phyloP scores from a whole-genome alignment of 1,139 yeast species.

The Kodamaea ohmeri region DNA sequence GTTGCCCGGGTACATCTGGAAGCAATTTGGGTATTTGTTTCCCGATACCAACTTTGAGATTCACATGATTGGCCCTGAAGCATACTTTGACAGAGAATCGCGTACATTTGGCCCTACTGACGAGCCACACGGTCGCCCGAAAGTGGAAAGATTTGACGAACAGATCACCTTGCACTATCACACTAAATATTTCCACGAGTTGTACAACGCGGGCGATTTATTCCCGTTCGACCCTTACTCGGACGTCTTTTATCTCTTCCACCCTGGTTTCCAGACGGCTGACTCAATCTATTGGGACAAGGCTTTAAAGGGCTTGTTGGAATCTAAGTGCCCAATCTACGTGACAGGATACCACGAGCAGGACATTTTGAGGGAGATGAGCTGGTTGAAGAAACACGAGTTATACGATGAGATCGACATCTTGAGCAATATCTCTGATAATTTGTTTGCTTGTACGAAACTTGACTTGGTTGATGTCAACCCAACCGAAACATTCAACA shows the following conservation, averaged over 20 bases:
- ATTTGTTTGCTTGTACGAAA: slow-evolving; percentile 80
- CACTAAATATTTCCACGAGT: slow-evolving; percentile 85
- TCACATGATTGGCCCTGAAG: slow-evolving; percentile 93
- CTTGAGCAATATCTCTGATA: slow-evolving; percentile 69
- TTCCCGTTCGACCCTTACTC: slow-evolving; percentile 97
- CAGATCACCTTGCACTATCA: slow-evolving; percentile 76
- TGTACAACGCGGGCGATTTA: slow-evolving; percentile 88
- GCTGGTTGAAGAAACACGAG: slow-evolving; percentile 66
- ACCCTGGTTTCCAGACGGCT: slow-evolving; percentile 88
- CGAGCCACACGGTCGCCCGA: slow-evolving; percentile 53
- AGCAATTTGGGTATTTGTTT: slow-evolving; percentile 82
- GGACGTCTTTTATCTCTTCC: slow-evolving; percentile 90
- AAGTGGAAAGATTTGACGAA: slow-evolving; percentile 71
- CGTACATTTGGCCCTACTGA: slow-evolving; percentile 37
- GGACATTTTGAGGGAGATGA: slow-evolving; percentile 68
- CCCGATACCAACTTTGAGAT: slow-evolving; percentile 82
- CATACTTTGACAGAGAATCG: slow-evolving; percentile 61
- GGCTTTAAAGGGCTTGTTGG: slow-evolving; percentile 80
- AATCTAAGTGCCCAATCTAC: slow-evolving; percentile 88
- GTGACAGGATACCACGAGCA: slow-evolving; percentile 85
- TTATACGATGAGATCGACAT: slow-evolving; percentile 70
- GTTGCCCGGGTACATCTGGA: slow-evolving; percentile 95
- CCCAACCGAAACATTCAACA: slow-evolving; percentile 91
- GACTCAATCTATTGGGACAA: slow-evolving; percentile 81
- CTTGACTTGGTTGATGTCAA: slow-evolving; percentile 90